A percentile compares a stretch with the other conserved stretches of the same genome.
Evolutionary conservation across 2,329 filamentous ascomycete genomes (phyloP).

Genomic region (Aspergillus thermomutatus): DNA sequence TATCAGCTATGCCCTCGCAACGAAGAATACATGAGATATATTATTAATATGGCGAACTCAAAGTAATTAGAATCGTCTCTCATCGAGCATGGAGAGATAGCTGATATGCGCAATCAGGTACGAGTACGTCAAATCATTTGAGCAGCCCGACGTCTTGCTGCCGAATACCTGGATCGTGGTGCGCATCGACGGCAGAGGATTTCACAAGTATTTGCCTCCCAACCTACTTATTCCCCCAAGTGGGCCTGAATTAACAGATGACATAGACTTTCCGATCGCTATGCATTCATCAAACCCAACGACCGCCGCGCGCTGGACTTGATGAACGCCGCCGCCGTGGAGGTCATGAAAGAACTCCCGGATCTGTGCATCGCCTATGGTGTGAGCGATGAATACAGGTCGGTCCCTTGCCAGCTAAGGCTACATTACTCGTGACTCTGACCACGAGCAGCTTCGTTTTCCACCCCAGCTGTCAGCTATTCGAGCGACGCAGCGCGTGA

Average conservation of each 20-base stretch:
- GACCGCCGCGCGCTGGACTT: constrained; percentile 81
- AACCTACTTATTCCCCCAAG: not conserved
- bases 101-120: constrained; percentile 56
- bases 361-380: constrained; percentile 89
- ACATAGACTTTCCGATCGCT: constrained; percentile 72
- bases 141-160: constrained; percentile 74
- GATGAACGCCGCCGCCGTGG: constrained; percentile 90
- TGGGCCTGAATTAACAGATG: not conserved
- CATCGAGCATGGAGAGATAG: constrained; percentile 4
- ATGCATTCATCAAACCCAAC: constrained; percentile 88
- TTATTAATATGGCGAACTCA: constrained; percentile 15
- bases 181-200: constrained; percentile 87
- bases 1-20: not conserved
- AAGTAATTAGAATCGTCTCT: constrained; percentile 6
- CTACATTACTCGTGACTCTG: not conserved
- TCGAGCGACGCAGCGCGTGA: constrained; percentile 78
- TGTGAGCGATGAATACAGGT: constrained; percentile 85
- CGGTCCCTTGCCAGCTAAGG: not conserved
- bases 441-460: constrained; percentile 72
- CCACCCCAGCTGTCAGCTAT: constrained; percentile 75
- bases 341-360: constrained; percentile 76
- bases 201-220: constrained; percentile 68
- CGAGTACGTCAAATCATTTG: constrained; percentile 89
- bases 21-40: not conserved
- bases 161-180: constrained; percentile 96